Conservation (phyloP, 345 rosid species). For the Eucalyptus brandiana region DNA sequence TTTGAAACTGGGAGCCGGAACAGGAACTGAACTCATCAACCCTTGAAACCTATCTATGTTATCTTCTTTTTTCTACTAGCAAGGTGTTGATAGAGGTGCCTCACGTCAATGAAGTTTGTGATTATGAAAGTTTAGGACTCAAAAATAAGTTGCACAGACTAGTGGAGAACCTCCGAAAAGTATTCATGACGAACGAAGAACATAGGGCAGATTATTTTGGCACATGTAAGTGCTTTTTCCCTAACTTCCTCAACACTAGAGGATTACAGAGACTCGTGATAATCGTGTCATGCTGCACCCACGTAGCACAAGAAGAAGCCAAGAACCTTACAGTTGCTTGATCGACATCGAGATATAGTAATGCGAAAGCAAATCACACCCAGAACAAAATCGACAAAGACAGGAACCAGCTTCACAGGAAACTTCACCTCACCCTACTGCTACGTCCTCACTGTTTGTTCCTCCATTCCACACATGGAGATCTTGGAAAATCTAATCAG, state of each 20-base stretch:
- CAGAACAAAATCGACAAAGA: neutral
- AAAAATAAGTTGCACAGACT: neutral
- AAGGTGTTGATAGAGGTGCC: neutral
- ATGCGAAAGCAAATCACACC: neutral
- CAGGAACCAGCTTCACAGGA: neutral
- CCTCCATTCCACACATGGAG: neutral
- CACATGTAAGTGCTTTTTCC: neutral
- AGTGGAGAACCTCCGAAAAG: neutral
- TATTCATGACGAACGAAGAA: neutral
- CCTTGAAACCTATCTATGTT: neutral
- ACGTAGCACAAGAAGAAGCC: neutral
- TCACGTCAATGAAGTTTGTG: neutral
- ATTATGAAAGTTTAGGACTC: neutral
- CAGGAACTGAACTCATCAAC: neutral
- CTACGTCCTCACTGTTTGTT: slow-evolving; percentile 13
- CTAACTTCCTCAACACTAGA: neutral
- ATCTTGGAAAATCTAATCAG: neutral
- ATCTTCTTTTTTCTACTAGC: neutral
- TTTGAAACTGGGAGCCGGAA: neutral
- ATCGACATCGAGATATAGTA: neutral
- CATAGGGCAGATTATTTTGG: neutral
- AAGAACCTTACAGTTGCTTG: neutral
- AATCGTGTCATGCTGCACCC: neutral
- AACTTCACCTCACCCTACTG: slow-evolving; percentile 24
- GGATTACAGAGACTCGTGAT: neutral